phyloP scores from a whole-genome alignment of 148 eudicot genomes.

The Amaranthus hypochondriacus region DNA sequence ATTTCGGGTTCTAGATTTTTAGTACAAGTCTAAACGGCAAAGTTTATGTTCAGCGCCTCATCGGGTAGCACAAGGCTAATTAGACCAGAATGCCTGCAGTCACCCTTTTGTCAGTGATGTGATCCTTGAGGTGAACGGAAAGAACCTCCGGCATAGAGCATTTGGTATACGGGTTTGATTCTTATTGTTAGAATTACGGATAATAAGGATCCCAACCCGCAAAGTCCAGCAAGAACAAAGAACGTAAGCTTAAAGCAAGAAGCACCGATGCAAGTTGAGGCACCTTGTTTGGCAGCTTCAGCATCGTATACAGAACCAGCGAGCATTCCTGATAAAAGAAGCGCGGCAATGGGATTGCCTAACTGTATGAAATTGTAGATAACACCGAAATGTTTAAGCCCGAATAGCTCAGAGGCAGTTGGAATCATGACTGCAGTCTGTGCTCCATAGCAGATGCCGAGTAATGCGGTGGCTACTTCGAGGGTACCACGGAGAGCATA shows the following conservation, averaged over 20 bases:
- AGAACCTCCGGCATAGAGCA: slow-evolving; percentile 87
- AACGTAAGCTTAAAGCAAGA: slow-evolving; percentile 82
- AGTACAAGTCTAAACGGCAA: neutral
- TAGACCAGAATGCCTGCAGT: neutral
- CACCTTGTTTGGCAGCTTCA: slow-evolving; percentile 69
- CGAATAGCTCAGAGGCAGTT: slow-evolving; percentile 87
- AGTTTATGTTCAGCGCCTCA: neutral
- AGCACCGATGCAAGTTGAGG: slow-evolving; percentile 64
- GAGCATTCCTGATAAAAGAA: slow-evolving; percentile 72
- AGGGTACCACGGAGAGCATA: slow-evolving; percentile 69
- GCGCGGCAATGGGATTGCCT: slow-evolving; percentile 84
- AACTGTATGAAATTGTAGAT: slow-evolving; percentile 82
- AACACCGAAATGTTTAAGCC: slow-evolving; percentile 78
- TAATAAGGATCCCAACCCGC: slow-evolving; percentile 64
- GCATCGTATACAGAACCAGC: slow-evolving; percentile 80
- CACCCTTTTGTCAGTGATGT: slow-evolving; percentile 28
- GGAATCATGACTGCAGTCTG: slow-evolving; percentile 93
- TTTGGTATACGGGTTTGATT: slow-evolving; percentile 76
- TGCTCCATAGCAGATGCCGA: slow-evolving; percentile 86
- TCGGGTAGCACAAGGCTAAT: neutral
- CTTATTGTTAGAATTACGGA: slow-evolving; percentile 65
- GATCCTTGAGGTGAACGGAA: slow-evolving; percentile 53
- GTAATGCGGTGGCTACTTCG: slow-evolving; percentile 65
- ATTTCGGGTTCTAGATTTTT: neutral
- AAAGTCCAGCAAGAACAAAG: slow-evolving; percentile 62